Evolutionary conservation across 2,329 filamentous ascomycete genomes (phyloP), one percentile per base, ranked within the genome.

Genomic region (Aspergillus niger): DNA sequence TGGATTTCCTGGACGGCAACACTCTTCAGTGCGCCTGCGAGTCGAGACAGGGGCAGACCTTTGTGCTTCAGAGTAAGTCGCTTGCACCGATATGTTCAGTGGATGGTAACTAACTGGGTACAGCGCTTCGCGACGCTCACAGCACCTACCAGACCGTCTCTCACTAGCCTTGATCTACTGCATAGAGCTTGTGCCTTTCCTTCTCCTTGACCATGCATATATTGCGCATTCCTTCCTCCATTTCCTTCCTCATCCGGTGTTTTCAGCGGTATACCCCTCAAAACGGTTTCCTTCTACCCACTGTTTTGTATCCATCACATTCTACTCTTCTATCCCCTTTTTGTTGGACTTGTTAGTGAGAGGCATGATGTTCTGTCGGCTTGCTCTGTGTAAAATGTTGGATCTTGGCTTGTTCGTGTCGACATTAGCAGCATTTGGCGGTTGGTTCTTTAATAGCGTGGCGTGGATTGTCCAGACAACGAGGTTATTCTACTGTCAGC

Each of bases 1-100:
- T 89, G 36, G 86, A 89, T 66, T 85, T 89, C 62, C 72, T 81
- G 24, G 85, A 88, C 66, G 86, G 86, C 22, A 83, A 83, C 39
- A 85, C 84, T 8, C 76, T 90, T 55, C 87, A 89, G 71, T 86
- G 84, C 70, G 86, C 87, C 43, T 86, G 84, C 67, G 83, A 86
- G 70, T 85, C 85, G 58, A 77, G 78, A 59, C 77, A 81, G 66
- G 81, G 82, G 49, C 84, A 86, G 70, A 74, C 76, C 38, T 78
- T 81, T 65, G 78, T 83, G 54, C 72, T 86, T 54, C 78, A 78
- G 63, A 77, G 82, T 84, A 76, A 78, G 80, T 73, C 10, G 53
- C n/a, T 20, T 24, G 44, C 39, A 17, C 22, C 7, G 11, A 58
- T 8, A 22, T 15, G 5, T 10, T 4, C 8, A 11, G 20, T 7